Base-by-base conservation (phyloP, 1,284 basidiomycete species). In the Ustilago curta region DNA sequence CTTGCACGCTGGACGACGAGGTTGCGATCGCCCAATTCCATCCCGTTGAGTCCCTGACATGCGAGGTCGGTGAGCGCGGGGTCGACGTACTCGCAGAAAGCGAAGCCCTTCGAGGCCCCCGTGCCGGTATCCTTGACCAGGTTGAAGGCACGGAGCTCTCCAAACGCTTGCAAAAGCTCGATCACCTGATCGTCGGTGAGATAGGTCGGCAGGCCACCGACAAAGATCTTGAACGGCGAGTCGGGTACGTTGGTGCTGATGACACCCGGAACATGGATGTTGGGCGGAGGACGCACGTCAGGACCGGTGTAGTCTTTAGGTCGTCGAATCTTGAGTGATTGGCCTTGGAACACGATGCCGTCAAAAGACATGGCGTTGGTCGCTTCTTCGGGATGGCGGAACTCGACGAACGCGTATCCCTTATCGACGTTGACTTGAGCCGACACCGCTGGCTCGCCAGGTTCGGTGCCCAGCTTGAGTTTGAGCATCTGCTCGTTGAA, bases 11-110 rank as follows among this genome's bases (percentile, higher is more conserved):
- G 97, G 40, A 99, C 96, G 54, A 98, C 93, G 44, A 99, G 89
- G 81, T 91, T 93, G n/a, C 94, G 91, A 85, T 99, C 97, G 56
- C 96, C 97, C 14, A 99, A 89, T 84, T 97, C 93, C 93, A 99
- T 98, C 61, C 94, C 94, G 85, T 97, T 95, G 64, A 99, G 89
- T 70, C 94, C 94, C 85, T 94, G 92, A 82, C 96, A 97, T 39
- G 97, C 97, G 71, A 97, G 90, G 75, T 99, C 95, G 51, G 97
- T 99, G 62, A 95, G 91, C 35, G 86, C 86, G 12, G 91, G 87
- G 84, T 99, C 97, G 62, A 93, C 91, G 85, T 98, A 99, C 88
- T 99, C 97, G 87, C 95, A 97, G 88, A 98, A 99, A 0, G 97
- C 97, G 86, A 97, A 99, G 71, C 97, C 97, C 92, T 95, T 82